Conservation (phyloP, 1,284 basidiomycete genomes). For the Heterobasidion parviporum region DNA sequence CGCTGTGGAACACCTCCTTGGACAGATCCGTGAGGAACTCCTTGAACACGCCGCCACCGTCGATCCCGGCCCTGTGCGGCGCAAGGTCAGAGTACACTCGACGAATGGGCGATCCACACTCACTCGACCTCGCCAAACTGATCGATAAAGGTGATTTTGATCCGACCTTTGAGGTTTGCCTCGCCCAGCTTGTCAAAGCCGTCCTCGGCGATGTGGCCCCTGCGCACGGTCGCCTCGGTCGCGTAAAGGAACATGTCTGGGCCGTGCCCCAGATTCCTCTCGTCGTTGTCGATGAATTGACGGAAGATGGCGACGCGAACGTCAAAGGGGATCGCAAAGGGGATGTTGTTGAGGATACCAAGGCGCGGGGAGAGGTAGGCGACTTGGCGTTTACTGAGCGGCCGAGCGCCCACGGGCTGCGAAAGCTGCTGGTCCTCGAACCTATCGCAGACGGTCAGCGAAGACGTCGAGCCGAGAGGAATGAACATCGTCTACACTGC, state of each 20-base stretch:
- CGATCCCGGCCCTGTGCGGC: constrained; percentile 69
- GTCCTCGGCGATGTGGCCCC: constrained; percentile 77
- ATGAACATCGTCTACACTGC: constrained; percentile 53
- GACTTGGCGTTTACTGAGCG: constrained; percentile 61
- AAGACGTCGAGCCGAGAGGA: neutral
- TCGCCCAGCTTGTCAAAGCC: constrained; percentile 80
- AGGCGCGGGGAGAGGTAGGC: constrained; percentile 78
- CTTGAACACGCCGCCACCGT: constrained; percentile 97
- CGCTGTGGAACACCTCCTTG: constrained; percentile 91
- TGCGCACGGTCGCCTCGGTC: constrained; percentile 57
- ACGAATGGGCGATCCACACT: constrained; percentile 22
- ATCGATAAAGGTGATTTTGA: constrained; percentile 89
- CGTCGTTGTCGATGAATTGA: constrained; percentile 68
- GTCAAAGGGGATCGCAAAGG: constrained; percentile 93
- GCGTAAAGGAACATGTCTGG: constrained; percentile 14
- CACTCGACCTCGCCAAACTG: constrained; percentile 81
- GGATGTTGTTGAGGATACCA: constrained; percentile 91
- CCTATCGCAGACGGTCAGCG: constrained; percentile 20
- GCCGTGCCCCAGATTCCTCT: constrained; percentile 14
- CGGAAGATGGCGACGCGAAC: constrained; percentile 87
- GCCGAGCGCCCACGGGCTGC: constrained; percentile 22
- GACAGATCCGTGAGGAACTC: constrained; percentile 91
- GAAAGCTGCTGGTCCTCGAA: constrained; percentile 51
- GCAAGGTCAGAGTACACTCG: neutral
- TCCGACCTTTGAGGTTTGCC: constrained; percentile 66